A percentile compares a stretch with the other conserved stretches of the same genome.
These are phyloP conservation scores for Huiozyma sinensis DNA, from an alignment of 805 yeast species.

Conservation along the genomic window DNA sequence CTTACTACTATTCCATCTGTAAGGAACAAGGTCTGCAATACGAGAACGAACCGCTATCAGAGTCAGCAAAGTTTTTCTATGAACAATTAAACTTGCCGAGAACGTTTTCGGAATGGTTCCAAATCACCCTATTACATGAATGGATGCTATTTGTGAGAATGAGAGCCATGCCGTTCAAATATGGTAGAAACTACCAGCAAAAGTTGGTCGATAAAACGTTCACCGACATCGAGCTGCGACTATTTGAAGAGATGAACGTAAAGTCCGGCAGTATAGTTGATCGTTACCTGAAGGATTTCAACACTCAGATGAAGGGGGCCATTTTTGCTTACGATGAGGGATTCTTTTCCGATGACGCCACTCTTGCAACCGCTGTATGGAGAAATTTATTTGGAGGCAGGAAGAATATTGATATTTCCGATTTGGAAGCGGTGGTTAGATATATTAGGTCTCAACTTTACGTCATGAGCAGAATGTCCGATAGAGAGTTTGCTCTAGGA, in stretches of 20 bases:
- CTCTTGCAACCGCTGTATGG: constrained; percentile 73
- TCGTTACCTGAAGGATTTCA: constrained; percentile 79
- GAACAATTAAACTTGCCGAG: constrained; percentile 71
- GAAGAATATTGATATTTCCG: constrained; percentile 67
- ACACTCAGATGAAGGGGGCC: constrained; percentile 80
- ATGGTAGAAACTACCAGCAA: constrained; percentile 85
- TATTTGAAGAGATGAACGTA: constrained; percentile 80
- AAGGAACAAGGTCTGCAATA: constrained; percentile 73
- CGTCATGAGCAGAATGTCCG: constrained; percentile 74
- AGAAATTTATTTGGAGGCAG: constrained; percentile 86
- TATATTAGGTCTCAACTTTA: constrained; percentile 85
- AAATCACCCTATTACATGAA: constrained; percentile 77
- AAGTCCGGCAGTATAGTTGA: constrained; percentile 72
- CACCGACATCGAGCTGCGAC: constrained; percentile 77
- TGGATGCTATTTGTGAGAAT: constrained; percentile 92
- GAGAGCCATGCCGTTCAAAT: constrained; percentile 90
- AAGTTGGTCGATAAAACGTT: constrained; percentile 82
- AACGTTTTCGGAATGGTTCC: constrained; percentile 94
- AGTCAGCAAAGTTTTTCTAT: constrained; percentile 74
- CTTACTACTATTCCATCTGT: constrained; percentile 75
- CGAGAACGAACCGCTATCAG: constrained; percentile 61
- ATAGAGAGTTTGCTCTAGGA: constrained; percentile 89
- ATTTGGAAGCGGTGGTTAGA: constrained; percentile 79
- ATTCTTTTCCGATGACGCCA: constrained; percentile 63
- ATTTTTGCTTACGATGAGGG: constrained; percentile 92